Evolutionary conservation across 306 rosid species (phyloP), one percentile per base, ranked within the genome.

Genomic region (Erythrophleum fordii): DNA sequence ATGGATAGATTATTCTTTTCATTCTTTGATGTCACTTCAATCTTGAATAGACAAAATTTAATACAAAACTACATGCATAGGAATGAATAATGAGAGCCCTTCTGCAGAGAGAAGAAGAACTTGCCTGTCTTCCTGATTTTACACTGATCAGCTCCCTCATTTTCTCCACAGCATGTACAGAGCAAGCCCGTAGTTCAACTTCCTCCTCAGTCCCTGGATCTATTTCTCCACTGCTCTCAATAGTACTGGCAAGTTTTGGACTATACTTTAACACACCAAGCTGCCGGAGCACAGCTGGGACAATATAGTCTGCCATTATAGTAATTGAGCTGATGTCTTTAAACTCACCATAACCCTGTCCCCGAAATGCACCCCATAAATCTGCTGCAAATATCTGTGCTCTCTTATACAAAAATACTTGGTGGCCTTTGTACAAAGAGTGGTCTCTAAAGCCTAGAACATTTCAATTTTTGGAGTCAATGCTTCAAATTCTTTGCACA

Each of bases 361-460:
- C 93, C 60, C 68, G 18, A 69, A 89, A 95, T 45, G 99, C 99
- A 59, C 99, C 99, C 93, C 92, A 95, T 78, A 95, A 85, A 77
- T 95, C 99, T 18, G 99, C 97, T 71, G 86, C 97, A 89, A 95
- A 89, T 81, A 95, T 95, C 89, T 95, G 99, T 49, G 99, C 99
- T 87, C 99, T 91, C 88, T 95, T 95, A 35, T 95, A 95, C 75
- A 95, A 80, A 86, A 95, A 95, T 72, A 95, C 87, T 73, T 93
- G 99, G 74, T 82, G 99, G 8, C 99, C 99, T 79, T 93, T 95
- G 91, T 95, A 95, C 25, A 95, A 75, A 1, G 97, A 90, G 86
- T 95, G 99, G 74, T 95, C 99, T 76, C 94, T 86, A 81, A 95
- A 95, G 79, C 99, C 99, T 95, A 79, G 17, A 74, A 84, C 66